A percentile compares a stretch with the other conserved stretches of the same genome.
These are phyloP conservation scores for Aureobasidium vineae DNA, from an alignment of 2,329 filamentous ascomycete genomes.

Conservation along the genomic window DNA sequence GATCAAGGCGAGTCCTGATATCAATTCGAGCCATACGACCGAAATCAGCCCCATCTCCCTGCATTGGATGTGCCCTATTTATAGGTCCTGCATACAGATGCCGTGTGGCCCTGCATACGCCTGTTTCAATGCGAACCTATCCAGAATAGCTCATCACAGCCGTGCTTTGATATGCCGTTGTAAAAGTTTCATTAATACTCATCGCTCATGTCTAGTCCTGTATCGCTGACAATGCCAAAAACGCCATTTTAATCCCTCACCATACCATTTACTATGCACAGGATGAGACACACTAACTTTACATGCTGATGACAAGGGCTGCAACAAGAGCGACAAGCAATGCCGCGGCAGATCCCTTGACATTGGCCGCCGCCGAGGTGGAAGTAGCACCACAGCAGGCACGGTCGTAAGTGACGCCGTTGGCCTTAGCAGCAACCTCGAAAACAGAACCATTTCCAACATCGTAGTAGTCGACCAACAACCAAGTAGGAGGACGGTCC, in stretches of 20 bases:
- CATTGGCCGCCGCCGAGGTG: slow-evolving; percentile 9
- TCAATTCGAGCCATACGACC: neutral
- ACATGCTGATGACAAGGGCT: neutral
- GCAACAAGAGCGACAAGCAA: slow-evolving; percentile 2
- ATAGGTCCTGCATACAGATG: neutral
- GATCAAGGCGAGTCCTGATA: neutral
- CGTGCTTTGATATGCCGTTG: neutral
- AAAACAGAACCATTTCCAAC: slow-evolving; percentile 70
- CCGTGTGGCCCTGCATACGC: neutral
- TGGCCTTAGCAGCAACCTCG: slow-evolving; percentile 66
- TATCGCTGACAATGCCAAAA: slow-evolving; percentile 11
- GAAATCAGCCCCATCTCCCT: neutral
- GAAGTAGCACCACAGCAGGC: slow-evolving; percentile 54
- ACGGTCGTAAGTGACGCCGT: slow-evolving; percentile 67
- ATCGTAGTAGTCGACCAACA: slow-evolving; percentile 87
- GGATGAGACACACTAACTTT: neutral
- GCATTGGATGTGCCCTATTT: neutral
- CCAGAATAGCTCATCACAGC: neutral
- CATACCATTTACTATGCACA: neutral
- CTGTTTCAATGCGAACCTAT: neutral
- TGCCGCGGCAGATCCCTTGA: slow-evolving; percentile 5
- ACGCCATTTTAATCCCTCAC: neutral
- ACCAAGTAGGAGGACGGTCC: slow-evolving; percentile 69
- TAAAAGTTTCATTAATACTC: slow-evolving; percentile 10
- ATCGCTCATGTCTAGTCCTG: slow-evolving; percentile 11